Conservation (phyloP, 768 basidiomycete genomes). For the Phlegmacium glaucopus region DNA sequence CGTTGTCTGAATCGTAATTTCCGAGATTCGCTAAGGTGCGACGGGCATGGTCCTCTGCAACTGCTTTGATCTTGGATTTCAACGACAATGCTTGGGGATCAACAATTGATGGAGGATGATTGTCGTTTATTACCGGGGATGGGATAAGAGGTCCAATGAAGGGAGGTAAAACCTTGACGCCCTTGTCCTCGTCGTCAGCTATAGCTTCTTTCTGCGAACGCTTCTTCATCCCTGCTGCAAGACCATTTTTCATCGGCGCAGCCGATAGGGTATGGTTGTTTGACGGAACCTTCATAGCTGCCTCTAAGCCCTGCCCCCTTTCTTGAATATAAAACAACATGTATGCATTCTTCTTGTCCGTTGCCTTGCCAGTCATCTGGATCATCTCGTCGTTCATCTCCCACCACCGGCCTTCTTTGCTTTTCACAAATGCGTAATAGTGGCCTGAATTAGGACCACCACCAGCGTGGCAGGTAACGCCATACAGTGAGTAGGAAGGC, state of each 20-base stretch:
- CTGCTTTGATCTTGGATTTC: conserved; percentile 28
- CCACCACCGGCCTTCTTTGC: conserved; percentile 70
- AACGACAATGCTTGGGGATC: conserved; percentile 32
- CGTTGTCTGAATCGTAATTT: conserved; percentile 27
- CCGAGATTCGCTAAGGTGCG: conserved; percentile 22
- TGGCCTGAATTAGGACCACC: conserved; percentile 93
- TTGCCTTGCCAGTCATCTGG: conserved; percentile 41
- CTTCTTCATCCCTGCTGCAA: conserved; percentile 53
- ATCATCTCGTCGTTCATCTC: conserved; percentile 94
- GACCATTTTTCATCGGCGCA: conserved; percentile 28
- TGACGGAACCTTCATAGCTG: conserved; percentile 43
- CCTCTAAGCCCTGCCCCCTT: conserved; percentile 71
- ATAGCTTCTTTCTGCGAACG: conserved; percentile 34
- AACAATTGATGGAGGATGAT: conserved; percentile 18
- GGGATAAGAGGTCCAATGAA: conserved; percentile 72
- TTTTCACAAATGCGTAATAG: conserved; percentile 85
- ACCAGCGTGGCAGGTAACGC: conserved; percentile 91
- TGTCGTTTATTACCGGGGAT: conserved; percentile 31
- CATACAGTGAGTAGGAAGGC: conserved; percentile 83
- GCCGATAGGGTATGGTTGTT: conserved; percentile 20
- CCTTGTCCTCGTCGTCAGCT: conserved; percentile 48
- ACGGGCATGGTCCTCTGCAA: conserved; percentile 17
- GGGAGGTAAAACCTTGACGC: conserved; percentile 42
- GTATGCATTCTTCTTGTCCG: conserved; percentile 79
- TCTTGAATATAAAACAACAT: conserved; percentile 88